Evolutionary conservation across 2,329 filamentous ascomycete genomes (phyloP).

Genomic region (Sporothrix inflata): DNA sequence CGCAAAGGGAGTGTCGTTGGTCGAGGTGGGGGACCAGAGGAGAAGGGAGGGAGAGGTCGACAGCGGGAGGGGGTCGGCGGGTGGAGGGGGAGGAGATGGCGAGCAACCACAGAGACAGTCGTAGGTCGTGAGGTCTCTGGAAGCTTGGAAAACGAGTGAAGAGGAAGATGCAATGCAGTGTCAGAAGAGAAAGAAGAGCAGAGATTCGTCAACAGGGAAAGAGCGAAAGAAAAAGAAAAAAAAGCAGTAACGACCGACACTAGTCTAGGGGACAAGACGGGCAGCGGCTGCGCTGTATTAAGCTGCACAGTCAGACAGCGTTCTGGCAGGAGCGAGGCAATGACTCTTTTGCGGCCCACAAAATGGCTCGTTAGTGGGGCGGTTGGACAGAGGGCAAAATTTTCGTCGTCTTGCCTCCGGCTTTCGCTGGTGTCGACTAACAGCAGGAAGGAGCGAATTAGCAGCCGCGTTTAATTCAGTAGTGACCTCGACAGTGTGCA

Average conservation of each 20-base stretch:
- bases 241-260: background rate
- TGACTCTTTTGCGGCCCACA: constrained; percentile 25
- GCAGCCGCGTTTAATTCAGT: constrained; percentile 7
- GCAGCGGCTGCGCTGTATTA: background rate
- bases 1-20: background rate
- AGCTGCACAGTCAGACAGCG: background rate
- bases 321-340: constrained; percentile 17
- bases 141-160: background rate
- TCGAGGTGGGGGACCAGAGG: background rate
- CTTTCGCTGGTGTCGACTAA: constrained; percentile 18
- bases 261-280: constrained; percentile 15
- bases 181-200: constrained; percentile 5
- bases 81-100: background rate
- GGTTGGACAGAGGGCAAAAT: constrained; percentile 5
- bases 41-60: background rate
- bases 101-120: constrained; percentile 67
- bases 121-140: constrained; percentile 44
- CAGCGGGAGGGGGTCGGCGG: background rate
- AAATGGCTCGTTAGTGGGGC: constrained; percentile 24
- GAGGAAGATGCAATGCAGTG: constrained; percentile 9
- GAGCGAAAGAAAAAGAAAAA: constrained; percentile 1
- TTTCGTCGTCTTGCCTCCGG: constrained; percentile 12
- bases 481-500: background rate
- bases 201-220: background rate
- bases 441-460: constrained; percentile 13